Conservation (phyloP, 768 basidiomycete species). For the Mycena capillaripes region DNA sequence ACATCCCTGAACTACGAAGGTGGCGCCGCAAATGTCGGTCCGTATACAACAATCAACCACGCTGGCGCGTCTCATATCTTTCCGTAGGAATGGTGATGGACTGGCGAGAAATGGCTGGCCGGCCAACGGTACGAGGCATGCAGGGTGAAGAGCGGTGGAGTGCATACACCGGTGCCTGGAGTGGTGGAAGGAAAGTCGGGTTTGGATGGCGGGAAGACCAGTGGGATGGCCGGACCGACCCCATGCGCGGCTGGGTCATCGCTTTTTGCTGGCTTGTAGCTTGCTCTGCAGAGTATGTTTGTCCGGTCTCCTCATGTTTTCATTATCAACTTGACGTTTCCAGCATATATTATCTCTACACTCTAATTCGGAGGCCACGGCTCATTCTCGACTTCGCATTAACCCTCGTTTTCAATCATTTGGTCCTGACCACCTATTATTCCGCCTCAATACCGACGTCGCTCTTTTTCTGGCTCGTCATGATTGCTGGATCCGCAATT, state of each 20-base stretch:
- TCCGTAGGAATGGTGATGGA: slow-evolving; percentile 90
- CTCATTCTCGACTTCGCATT: slow-evolving; percentile 95
- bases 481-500: slow-evolving; percentile 77
- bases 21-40: slow-evolving; percentile 84
- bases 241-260: slow-evolving; percentile 91
- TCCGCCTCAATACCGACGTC: slow-evolving; percentile 87
- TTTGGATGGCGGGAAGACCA: slow-evolving; percentile 64
- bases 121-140: slow-evolving; percentile 78
- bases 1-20: slow-evolving; percentile 80
- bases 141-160: slow-evolving; percentile 77
- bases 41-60: slow-evolving; percentile 37
- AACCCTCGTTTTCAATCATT: slow-evolving; percentile 92
- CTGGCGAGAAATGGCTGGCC: slow-evolving; percentile 95
- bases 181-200: slow-evolving; percentile 82
- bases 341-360: slow-evolving; percentile 86
- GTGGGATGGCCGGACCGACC: slow-evolving; percentile 82
- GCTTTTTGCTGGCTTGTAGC: slow-evolving; percentile 89
- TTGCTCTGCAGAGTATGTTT: slow-evolving; percentile 86
- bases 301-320: background rate
- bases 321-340: slow-evolving; percentile 16
- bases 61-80: slow-evolving; percentile 1
- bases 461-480: slow-evolving; percentile 91
- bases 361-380: slow-evolving; percentile 90
- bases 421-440: slow-evolving; percentile 95
- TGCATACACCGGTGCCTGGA: slow-evolving; percentile 82